Conservation (phyloP, 2,329 filamentous ascomycete genomes). For the Trichoderma arundinaceum region DNA sequence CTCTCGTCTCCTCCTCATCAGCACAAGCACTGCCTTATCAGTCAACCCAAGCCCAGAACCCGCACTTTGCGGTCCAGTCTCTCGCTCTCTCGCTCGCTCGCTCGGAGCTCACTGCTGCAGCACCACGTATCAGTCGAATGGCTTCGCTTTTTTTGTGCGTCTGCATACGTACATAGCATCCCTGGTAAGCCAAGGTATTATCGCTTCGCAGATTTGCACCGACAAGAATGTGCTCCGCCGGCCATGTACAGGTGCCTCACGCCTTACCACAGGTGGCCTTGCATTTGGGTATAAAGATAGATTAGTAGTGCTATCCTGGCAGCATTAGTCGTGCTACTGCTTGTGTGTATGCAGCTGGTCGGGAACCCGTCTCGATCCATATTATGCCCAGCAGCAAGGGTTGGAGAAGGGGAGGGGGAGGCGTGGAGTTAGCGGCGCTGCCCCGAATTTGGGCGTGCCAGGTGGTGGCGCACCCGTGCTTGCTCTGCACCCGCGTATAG, state of each 20-base stretch:
- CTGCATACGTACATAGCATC: not conserved
- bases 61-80: no score
- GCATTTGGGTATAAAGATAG: conserved; percentile 30
- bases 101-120: no score
- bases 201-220: not conserved
- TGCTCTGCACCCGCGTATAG: no score
- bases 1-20: no score
- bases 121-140: not conserved
- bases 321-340: conserved; percentile 12
- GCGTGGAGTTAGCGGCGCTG: not conserved
- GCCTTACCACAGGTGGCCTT: conserved; percentile 11
- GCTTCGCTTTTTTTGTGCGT: not conserved
- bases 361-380: conserved; percentile 19
- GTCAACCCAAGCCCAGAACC: no score
- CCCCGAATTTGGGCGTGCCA: no score
- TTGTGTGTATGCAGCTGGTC: conserved; percentile 23
- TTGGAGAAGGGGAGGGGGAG: not conserved
- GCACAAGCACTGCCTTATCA: no score
- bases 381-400: conserved; percentile 1
- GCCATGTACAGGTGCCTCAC: conserved; percentile 1
- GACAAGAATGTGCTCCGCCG: not conserved
- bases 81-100: no score
- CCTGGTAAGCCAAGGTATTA: not conserved
- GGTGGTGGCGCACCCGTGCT: no score
- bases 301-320: conserved; percentile 5